A percentile compares a stretch with the other conserved stretches of the same genome.
phyloP scores from a whole-genome alignment of 352 stramenopile genomes.

The Bremia lactucae region DNA sequence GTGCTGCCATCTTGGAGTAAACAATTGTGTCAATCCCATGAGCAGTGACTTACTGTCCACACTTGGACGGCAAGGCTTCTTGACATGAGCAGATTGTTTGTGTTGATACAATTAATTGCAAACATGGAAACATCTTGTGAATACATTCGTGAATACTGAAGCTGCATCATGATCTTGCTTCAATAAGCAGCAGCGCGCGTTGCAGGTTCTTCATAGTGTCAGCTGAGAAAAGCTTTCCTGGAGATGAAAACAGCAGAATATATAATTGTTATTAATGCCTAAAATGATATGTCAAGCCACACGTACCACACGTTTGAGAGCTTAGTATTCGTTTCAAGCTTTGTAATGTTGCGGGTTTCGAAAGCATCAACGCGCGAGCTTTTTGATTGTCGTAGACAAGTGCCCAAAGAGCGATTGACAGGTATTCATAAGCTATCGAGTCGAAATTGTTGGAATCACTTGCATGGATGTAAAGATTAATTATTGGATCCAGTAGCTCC shows the following conservation, averaged over 20 bases:
- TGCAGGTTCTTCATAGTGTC: slow-evolving; percentile 17
- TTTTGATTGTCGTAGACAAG: slow-evolving; percentile 62
- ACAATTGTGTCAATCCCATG: too few species aligned
- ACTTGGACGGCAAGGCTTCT: too few species aligned
- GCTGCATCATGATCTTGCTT: slow-evolving; percentile 17
- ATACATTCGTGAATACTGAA: background rate
- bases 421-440: slow-evolving; percentile 6
- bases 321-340: slow-evolving; percentile 23
- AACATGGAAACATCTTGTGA: background rate
- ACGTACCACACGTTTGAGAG: slow-evolving; percentile 11
- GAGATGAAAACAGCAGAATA: too few species aligned
- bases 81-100: too few species aligned
- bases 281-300: too few species aligned
- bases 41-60: too few species aligned
- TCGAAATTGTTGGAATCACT: background rate
- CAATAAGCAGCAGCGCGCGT: slow-evolving; percentile 19
- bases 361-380: slow-evolving; percentile 30
- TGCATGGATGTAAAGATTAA: slow-evolving; percentile 15
- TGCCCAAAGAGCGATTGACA: slow-evolving; percentile 38
- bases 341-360: slow-evolving; percentile 17
- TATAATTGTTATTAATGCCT: too few species aligned
- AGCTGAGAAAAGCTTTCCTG: background rate
- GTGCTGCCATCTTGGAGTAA: background rate
- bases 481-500: slow-evolving; percentile 23
- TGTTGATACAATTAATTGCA: background rate